Base-by-base conservation (phyloP, 352 stramenopile species). In the Globisporangium barbulae region DNA sequence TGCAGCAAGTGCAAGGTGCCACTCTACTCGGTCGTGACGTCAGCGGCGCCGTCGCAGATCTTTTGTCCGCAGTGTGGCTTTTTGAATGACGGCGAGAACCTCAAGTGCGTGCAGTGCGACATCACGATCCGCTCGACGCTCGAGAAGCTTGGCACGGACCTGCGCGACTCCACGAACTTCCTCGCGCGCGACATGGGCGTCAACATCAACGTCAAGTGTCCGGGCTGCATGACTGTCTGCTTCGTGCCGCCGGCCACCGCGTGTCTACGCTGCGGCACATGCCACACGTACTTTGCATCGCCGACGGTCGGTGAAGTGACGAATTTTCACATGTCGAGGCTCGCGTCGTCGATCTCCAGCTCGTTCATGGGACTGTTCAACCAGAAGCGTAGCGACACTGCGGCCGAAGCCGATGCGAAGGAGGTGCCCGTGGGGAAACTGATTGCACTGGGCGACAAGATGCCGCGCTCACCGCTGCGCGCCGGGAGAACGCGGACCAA, bases 131-230 rank as follows among this genome's bases (percentile, higher is more conserved):
- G 83, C n/a, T 91, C 85, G 1, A 83, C 76, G 39, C 70, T 94
- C 42, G 83, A 89, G 48, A 89, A 90, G 63, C 79, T 94, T 57
- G 74, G 78, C 63, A 79, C 79, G 15, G 79, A 93, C 49, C 61
- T 92, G 59, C 79, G 74, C 42, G 83, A 93, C 68, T 91, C 82
- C 59, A 93, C 85, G 47, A 94, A 92, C 64, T 83, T 90, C 56
- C 54, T 93, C 17, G 85, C 82, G 30, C 72, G 85, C 31, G 83
- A 94, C 65, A 90, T 94, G 73, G 85, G 85, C 35, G 70, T 94
- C 22, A 91, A 93, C 67, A 90, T 94, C 64, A 78, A 90, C 68
- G 83, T 94, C 68, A 85, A 89, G 68, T 94, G 85, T 70, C 85
- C 85, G 25, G 85, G 85, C 33, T 94, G 85, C 59, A 64, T 85